phyloP scores from a whole-genome alignment of 2,329 filamentous ascomycete genomes.

The Sporothrix euskadiensis region DNA sequence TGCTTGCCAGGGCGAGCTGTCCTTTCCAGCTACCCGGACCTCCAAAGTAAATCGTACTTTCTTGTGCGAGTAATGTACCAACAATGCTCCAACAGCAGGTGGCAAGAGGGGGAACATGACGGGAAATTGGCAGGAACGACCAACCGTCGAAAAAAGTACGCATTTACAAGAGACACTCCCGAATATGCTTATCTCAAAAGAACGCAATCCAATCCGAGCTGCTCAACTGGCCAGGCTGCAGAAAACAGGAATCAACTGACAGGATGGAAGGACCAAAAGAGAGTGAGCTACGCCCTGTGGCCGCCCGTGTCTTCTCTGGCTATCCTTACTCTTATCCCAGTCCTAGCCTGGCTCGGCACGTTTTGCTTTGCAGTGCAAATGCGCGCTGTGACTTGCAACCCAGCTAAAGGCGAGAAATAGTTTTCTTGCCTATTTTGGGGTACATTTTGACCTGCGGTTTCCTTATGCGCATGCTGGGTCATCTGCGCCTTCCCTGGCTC shows the following conservation, averaged over 20 bases:
- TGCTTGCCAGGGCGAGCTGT: background rate
- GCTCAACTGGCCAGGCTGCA: background rate
- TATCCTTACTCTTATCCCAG: background rate
- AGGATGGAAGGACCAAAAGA: background rate
- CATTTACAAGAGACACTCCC: background rate
- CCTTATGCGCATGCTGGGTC: background rate
- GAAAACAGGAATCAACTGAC: background rate
- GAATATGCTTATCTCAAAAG: background rate
- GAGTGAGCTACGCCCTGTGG: background rate
- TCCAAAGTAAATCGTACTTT: background rate
- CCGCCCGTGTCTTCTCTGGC: conserved; percentile 3
- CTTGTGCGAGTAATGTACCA: background rate
- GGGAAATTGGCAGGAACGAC: background rate
- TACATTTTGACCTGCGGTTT: background rate
- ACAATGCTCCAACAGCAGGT: background rate
- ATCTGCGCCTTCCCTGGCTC: background rate
- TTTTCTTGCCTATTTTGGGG: conserved; percentile 1
- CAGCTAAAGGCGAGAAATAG: conserved; percentile 12
- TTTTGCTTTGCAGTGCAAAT: conserved; percentile 10
- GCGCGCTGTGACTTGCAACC: background rate
- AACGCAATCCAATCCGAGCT: background rate
- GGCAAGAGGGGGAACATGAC: background rate
- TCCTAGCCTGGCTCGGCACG: conserved; percentile 8
- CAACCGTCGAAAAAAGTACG: background rate
- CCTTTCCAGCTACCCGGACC: background rate